phyloP scores from a whole-genome alignment of 257 asterid species.

The Rhazya stricta region DNA sequence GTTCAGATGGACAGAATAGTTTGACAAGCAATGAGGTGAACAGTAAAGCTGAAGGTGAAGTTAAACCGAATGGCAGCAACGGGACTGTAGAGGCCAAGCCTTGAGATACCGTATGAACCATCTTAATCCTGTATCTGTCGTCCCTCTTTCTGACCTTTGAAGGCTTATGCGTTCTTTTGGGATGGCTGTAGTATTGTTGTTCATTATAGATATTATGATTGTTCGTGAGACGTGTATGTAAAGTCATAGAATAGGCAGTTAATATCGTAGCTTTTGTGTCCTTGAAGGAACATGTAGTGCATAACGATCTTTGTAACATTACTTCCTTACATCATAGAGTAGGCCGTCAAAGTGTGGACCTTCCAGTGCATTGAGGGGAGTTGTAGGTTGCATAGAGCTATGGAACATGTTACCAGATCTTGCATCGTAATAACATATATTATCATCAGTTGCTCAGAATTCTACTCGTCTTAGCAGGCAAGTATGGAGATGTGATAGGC shows the following conservation, averaged over 20 bases:
- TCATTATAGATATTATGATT: constrained; percentile 23
- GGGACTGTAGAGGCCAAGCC: constrained; percentile 17
- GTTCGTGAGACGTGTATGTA: constrained; percentile 29
- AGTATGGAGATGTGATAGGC: neutral
- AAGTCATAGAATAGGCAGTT: constrained; percentile 23
- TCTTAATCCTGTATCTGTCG: neutral
- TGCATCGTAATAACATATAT: constrained; percentile 8
- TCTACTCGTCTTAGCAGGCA: neutral
- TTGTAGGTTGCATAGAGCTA: constrained; percentile 21
- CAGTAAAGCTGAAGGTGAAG: constrained; percentile 28
- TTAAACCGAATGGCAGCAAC: constrained; percentile 19
- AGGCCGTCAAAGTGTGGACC: constrained; percentile 19
- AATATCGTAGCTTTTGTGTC: constrained; percentile 14
- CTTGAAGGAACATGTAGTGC: constrained; percentile 20
- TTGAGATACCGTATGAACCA: constrained; percentile 6
- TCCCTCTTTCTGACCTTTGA: constrained; percentile 13
- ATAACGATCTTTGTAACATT: constrained; percentile 18
- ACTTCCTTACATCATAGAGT: constrained; percentile 21
- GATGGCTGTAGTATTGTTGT: constrained; percentile 19
- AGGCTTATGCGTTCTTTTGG: constrained; percentile 9
- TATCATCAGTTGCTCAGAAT: neutral
- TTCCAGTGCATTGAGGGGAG: constrained; percentile 17
- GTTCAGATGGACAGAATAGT: constrained; percentile 18
- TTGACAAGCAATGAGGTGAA: constrained; percentile 6
- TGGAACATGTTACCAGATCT: constrained; percentile 17